Evolutionary conservation across 768 basidiomycete genomes (phyloP), one percentile per base, ranked within the genome.

Genomic region (Mycena alexandri): DNA sequence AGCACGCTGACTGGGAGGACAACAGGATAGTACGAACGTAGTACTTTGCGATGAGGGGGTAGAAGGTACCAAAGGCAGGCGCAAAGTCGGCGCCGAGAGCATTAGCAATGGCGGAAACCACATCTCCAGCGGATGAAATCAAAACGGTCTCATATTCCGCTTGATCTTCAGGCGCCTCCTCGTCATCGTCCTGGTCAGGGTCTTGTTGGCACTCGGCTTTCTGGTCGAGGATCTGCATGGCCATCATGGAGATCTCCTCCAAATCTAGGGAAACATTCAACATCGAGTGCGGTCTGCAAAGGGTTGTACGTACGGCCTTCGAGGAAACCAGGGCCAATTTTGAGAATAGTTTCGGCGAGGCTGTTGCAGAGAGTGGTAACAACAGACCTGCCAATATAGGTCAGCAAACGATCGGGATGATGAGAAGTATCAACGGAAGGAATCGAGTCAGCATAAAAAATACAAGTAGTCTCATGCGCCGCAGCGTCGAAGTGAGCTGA

Each of bases 91-190:
- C 69, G 6, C 96, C 96, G n/a, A 97, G 86, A 10, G 89, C 92
- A 65, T 87, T 89, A 36, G 96, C 94, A 69, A 99, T 82, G 2
- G 94, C 86, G 60, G 95, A 90, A 65, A 98, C 96, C 61, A 99
- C 91, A 76, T 99, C 98, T 46, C 92, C 93, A 29, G 97, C 97
- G 25, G 96, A 91, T 29, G 94, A 93, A 75, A 99, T 93, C 64
- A 99, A 86, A 61, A 98, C 93, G 5, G 96, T 94, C 77, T 99
- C 98, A 77, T 95, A 97, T 81, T 99, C 98, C 1, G 96, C 96
- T 74, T 93, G 91, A 69, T 94, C 94, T 76, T 94, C 93, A 10
- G 90, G 91, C 25, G 91, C 92, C 72, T 94, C 93, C 25, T 93
- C 93, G 5, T 86, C 86, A 70, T 95, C 94, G 71, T 95, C 95